Conservation (phyloP, 305 asterid genomes). For the Fraxinus latifolia region DNA sequence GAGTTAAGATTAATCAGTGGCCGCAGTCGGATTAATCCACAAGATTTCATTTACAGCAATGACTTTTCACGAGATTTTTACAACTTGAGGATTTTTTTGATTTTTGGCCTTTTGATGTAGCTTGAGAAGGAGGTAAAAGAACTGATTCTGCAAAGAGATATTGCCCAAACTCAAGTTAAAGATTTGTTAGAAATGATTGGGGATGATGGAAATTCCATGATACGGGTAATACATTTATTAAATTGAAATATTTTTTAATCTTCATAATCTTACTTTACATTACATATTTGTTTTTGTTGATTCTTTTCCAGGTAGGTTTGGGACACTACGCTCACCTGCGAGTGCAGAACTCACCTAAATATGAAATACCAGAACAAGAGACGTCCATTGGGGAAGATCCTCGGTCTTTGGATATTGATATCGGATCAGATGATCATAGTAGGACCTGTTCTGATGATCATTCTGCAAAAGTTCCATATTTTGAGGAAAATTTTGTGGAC, state of each 20-base stretch:
- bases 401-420: constrained; percentile 37
- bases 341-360: constrained; percentile 52
- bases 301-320: constrained; percentile 50
- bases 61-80: not conserved
- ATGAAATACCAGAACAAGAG: constrained; percentile 34
- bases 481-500: constrained; percentile 39
- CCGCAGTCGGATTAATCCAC: not conserved
- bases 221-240: constrained; percentile 31
- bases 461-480: constrained; percentile 51
- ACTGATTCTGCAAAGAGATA: constrained; percentile 69
- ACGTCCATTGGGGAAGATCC: constrained; percentile 40
- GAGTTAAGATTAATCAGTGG: not conserved
- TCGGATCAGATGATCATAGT: constrained; percentile 56
- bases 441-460: constrained; percentile 61
- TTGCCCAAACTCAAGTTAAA: constrained; percentile 74
- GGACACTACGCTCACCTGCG: constrained; percentile 64
- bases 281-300: constrained; percentile 12
- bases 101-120: constrained; percentile 33
- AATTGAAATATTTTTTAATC: not conserved
- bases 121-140: constrained; percentile 73
- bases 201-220: constrained; percentile 41
- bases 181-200: constrained; percentile 60
- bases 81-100: not conserved
- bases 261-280: not conserved
- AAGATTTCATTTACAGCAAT: not conserved